Base-by-base conservation (phyloP, 2,329 filamentous ascomycete species). In the Cordyceps farinosa region DNA sequence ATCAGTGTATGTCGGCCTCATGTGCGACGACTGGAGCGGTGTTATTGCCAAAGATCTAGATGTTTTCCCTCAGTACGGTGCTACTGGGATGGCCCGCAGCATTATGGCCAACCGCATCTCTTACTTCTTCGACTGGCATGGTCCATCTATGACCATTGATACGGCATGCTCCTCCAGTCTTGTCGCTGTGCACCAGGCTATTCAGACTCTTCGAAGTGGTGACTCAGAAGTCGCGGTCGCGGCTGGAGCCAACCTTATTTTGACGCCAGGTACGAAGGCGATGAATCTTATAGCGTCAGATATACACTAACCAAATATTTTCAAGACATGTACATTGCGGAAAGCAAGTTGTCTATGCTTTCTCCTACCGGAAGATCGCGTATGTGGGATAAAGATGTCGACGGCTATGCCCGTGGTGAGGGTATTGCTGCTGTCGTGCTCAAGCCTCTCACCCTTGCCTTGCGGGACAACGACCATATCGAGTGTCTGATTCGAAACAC, bases 351-450 rank as follows among this genome's bases (percentile, higher is more conserved):
- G 44, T 78, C 79, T 65, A 79, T 79, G 76, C 67, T 80, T 2
- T 77, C 75, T 2, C 70, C 75, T 0, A 72, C 66, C 0, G 73
- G 74, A 6, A 66, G 69, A 9, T 74, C 68, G 55, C 68, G 69
- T 3, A 78, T 77, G 71, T 81, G 75, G 72, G 77, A 80, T 65
- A 70, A 67, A 1, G 69, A 68, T 1, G 83, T 79, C 0, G 72
- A 83, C 66, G 83, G 82, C 1, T 84, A 84, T 66, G 81, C 74
- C 3, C 75, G 82, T 0, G 83, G 82, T 5, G 84, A 86, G 51
- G 83, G 82, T 1, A 67, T 81, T 5, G 78, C 76, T 0, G 70
- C 74, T 0, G 66, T 85, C 0, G 68, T 84, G 0, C 64, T 86
- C 5, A 86, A 85, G 67, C 69, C 67, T 1, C 70, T 84, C 3